A percentile compares a stretch with the other conserved stretches of the same genome.
These are phyloP conservation scores for Cladosporium halotolerans DNA, from an alignment of 2,329 filamentous ascomycete species.

Conservation along the genomic window DNA sequence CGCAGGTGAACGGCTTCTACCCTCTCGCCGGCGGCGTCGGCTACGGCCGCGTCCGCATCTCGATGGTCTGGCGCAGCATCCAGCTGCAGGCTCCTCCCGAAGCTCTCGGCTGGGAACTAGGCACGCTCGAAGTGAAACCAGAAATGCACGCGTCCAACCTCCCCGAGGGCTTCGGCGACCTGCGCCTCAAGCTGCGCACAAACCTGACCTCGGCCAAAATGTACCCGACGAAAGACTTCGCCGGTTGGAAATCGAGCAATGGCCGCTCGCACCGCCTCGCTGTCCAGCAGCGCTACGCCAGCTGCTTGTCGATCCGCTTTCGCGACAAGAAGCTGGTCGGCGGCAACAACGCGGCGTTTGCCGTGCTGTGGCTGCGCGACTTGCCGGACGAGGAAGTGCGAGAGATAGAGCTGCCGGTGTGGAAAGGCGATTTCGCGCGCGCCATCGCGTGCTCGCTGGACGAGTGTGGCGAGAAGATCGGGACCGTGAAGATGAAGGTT, in stretches of 20 bases:
- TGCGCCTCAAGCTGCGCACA: conserved; percentile 54
- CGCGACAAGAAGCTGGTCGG: conserved; percentile 46
- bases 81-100: conserved; percentile 54
- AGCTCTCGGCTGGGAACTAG: conserved; percentile 64
- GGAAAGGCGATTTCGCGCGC: conserved; percentile 58
- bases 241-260: conserved; percentile 49
- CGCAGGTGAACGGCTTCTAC: conserved; percentile 60
- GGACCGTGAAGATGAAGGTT: conserved; percentile 52
- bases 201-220: conserved; percentile 54
- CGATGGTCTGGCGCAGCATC: conserved; percentile 66
- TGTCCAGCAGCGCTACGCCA: conserved; percentile 56
- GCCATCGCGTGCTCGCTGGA: conserved; percentile 45
- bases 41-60: conserved; percentile 61
- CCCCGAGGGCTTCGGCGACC: conserved; percentile 41
- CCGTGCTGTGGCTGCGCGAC: conserved; percentile 63
- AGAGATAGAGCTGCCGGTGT: conserved; percentile 55
- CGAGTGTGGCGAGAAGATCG: conserved; percentile 52
- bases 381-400: conserved; percentile 61
- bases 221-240: conserved; percentile 39
- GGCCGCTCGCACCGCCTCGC: conserved; percentile 47
- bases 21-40: conserved; percentile 68
- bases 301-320: conserved; percentile 52
- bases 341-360: conserved; percentile 56
- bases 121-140: conserved; percentile 60
- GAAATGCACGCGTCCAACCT: conserved; percentile 45